A percentile compares a stretch with the other conserved stretches of the same genome.
Conservation (phyloP, 2,329 filamentous ascomycete species). For the Colletotrichum tofieldiae region DNA sequence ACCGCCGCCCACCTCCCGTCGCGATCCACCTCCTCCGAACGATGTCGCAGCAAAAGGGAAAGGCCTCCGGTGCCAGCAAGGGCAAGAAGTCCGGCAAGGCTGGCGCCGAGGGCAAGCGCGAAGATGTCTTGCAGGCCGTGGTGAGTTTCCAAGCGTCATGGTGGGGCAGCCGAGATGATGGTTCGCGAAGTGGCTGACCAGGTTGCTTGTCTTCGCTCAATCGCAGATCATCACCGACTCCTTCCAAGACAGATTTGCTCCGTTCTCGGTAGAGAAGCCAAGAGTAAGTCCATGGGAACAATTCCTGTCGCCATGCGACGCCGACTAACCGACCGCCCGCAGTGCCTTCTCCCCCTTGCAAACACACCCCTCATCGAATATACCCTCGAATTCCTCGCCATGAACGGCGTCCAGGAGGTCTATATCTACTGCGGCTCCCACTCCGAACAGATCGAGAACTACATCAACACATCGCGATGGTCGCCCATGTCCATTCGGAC, state of each 20-base stretch:
- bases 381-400: conserved; percentile 94
- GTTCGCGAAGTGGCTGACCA: conserved; percentile 29
- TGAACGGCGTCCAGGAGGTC: conserved; percentile 94
- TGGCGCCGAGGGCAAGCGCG: conserved; percentile 68
- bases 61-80: conserved; percentile 58
- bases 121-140: conserved; percentile 72
- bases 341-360: conserved; percentile 94
- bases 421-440: conserved; percentile 94
- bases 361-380: conserved; percentile 98
- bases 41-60: conserved; percentile 64
- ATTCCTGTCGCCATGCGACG: conserved; percentile 25
- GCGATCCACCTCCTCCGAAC: conserved; percentile 34
- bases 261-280: conserved; percentile 90
- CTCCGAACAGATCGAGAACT: conserved; percentile 87
- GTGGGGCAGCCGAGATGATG: conserved; percentile 47
- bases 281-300: conserved; percentile 72
- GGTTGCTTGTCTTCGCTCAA: conserved; percentile 17
- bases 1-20: conserved; percentile 23
- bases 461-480: conserved; percentile 84
- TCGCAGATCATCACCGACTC: conserved; percentile 89
- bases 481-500: conserved; percentile 70
- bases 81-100: conserved; percentile 68
- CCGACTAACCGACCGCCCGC: conserved; percentile 42
- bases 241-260: conserved; percentile 92
- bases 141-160: conserved; percentile 55